These are phyloP conservation scores for Naganishia friedmannii DNA, from an alignment of 768 basidiomycete genomes.

Conservation along the genomic window DNA sequence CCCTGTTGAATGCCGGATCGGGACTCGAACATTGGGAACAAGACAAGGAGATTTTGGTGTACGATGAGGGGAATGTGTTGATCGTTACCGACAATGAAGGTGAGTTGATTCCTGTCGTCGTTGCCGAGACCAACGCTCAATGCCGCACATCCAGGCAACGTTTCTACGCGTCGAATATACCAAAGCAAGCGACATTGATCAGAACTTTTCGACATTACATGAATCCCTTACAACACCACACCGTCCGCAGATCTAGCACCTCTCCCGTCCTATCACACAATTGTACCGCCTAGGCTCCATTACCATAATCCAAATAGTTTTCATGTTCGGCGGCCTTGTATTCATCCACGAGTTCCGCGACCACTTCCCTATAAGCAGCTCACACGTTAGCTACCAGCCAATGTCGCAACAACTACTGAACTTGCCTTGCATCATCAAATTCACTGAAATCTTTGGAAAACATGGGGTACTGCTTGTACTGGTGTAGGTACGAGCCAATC, in stretches of 20 bases:
- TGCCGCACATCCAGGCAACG: slow-evolving; percentile 13
- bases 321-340: slow-evolving; percentile 94
- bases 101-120: slow-evolving; percentile 3
- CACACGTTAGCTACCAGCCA: slow-evolving; percentile 1
- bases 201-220: background rate
- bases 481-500: slow-evolving; percentile 91
- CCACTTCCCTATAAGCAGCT: slow-evolving; percentile 28
- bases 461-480: slow-evolving; percentile 95
- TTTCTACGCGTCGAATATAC: slow-evolving; percentile 27
- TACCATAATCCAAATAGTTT: slow-evolving; percentile 67
- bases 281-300: slow-evolving; percentile 8
- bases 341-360: slow-evolving; percentile 56
- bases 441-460: slow-evolving; percentile 91
- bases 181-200: slow-evolving; percentile 13
- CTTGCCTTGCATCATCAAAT: slow-evolving; percentile 93
- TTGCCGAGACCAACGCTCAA: background rate
- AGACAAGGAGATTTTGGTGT: slow-evolving; percentile 27
- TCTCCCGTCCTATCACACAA: background rate
- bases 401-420: slow-evolving; percentile 32
- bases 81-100: slow-evolving; percentile 35
- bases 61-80: slow-evolving; percentile 32
- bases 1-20: slow-evolving; percentile 27
- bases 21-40: slow-evolving; percentile 33
- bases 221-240: slow-evolving; percentile 22
- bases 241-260: background rate